Evolutionary conservation across 2,329 filamentous ascomycete genomes (phyloP).

Genomic region (Aureobasidium pullulans): DNA sequence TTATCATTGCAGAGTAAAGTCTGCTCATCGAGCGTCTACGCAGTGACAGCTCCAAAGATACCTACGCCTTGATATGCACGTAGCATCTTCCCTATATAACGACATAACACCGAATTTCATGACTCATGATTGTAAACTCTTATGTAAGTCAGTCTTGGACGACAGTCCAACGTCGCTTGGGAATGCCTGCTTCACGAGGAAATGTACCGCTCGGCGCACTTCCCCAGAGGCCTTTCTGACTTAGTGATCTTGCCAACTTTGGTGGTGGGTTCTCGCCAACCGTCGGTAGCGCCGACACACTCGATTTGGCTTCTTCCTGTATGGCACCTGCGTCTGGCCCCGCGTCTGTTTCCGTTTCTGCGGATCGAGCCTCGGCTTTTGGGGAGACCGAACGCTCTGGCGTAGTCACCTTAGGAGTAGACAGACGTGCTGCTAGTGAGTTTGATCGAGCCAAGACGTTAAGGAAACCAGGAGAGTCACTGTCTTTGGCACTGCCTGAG

Average conservation of each 20-base stretch:
- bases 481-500: not conserved
- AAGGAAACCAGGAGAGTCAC: not conserved
- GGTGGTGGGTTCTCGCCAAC: slow-evolving; percentile 25
- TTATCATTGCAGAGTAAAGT: not conserved
- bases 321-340: slow-evolving; percentile 21
- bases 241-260: slow-evolving; percentile 19
- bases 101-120: not conserved
- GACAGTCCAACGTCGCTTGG: slow-evolving; percentile 39
- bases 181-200: slow-evolving; percentile 28
- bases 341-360: slow-evolving; percentile 19
- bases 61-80: not conserved
- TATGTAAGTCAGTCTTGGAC: slow-evolving; percentile 19
- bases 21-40: not conserved
- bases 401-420: not conserved
- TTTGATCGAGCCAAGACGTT: not conserved
- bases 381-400: not conserved
- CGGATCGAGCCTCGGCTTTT: not conserved
- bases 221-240: slow-evolving; percentile 38
- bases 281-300: slow-evolving; percentile 11
- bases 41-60: not conserved
- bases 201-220: slow-evolving; percentile 27
- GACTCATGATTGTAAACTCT: not conserved
- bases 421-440: not conserved
- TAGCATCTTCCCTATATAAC: not conserved
- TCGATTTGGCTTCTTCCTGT: not conserved